Evolutionary conservation across 345 rosid species (phyloP), one percentile per base, ranked within the genome.

Genomic region (Passiflora organensis): DNA sequence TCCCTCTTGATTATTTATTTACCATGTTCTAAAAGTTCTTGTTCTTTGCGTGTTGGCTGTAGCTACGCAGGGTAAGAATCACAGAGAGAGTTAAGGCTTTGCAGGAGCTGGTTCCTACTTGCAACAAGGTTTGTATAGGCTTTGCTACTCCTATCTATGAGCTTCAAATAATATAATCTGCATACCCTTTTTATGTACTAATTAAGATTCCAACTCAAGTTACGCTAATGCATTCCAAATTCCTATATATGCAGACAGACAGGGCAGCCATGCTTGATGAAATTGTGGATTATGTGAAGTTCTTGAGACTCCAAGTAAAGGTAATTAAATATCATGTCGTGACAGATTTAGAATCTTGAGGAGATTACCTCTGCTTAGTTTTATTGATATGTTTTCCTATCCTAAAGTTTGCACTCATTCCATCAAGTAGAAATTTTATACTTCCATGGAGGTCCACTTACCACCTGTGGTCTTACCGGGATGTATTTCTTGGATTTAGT

Each of bases 251-350:
- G 68, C 82, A 86, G 95, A 79, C 84, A 8, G 95, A 86, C 50
- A 79, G 84, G 64, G 95, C 95, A 51, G 80, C 79, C 48, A 86
- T 86, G 87, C 85, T 86, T 23, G 94, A 86, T 22, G 95, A 86
- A 63, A 86, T 86, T 28, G 85, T 83, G 58, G 95, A 86, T 64
- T 86, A 86, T 51, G 95, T 86, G 63, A 86, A 83, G 85, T 86
- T 86, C 65, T 72, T 86, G 20, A 76, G 84, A 66, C 89, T 86
- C 51, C 89, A 86, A 72, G 89, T 86, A 55, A 83, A 86, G 95
- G 95, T 86, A 80, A 28, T 48, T 8, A 47, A 36, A 0, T 36
- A 39, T 22, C 5, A 51, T 50, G 25, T n/a, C 54, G 32, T 52
- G 13, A 19, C 42, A 28, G 50, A 51, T 50, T 51, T 32, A 17